These are phyloP conservation scores for Fusarium sp. DNA, from an alignment of 2,329 filamentous ascomycete genomes.

Conservation along the genomic window DNA sequence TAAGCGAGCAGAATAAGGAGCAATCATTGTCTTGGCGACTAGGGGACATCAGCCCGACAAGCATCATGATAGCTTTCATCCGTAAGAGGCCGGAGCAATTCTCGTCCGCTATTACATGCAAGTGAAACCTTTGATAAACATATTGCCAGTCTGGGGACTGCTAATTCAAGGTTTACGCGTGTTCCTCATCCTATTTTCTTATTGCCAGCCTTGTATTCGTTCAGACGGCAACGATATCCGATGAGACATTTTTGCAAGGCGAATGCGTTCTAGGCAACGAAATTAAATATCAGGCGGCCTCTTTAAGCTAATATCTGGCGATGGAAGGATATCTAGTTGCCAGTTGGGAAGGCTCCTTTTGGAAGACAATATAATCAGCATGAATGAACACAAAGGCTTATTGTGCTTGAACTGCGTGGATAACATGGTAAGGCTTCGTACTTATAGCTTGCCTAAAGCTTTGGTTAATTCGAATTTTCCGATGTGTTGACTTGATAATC, in stretches of 20 bases:
- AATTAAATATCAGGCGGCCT: not conserved
- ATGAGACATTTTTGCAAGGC: not conserved
- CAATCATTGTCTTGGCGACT: not conserved
- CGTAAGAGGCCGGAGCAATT: not conserved
- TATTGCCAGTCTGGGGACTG: not conserved
- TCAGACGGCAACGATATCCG: not conserved
- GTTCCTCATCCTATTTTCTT: not conserved
- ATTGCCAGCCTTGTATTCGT: not conserved
- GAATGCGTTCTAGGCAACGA: not conserved
- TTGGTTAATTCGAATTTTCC: too few species aligned
- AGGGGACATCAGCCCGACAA: not conserved
- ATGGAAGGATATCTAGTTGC: not conserved
- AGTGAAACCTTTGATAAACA: too few species aligned
- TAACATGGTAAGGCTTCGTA: not conserved
- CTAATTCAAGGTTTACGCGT: not conserved
- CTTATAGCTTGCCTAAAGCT: not conserved
- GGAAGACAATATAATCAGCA: not conserved
- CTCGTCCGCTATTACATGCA: not conserved
- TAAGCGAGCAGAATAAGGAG: too few species aligned
- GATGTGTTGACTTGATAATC: not conserved
- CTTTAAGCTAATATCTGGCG: too few species aligned
- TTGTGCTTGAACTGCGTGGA: not conserved
- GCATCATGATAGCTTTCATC: not conserved
- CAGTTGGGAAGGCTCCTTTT: not conserved
- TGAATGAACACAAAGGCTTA: not conserved